Base-by-base conservation (phyloP, 768 basidiomycete species). In the Suillus sp. region DNA sequence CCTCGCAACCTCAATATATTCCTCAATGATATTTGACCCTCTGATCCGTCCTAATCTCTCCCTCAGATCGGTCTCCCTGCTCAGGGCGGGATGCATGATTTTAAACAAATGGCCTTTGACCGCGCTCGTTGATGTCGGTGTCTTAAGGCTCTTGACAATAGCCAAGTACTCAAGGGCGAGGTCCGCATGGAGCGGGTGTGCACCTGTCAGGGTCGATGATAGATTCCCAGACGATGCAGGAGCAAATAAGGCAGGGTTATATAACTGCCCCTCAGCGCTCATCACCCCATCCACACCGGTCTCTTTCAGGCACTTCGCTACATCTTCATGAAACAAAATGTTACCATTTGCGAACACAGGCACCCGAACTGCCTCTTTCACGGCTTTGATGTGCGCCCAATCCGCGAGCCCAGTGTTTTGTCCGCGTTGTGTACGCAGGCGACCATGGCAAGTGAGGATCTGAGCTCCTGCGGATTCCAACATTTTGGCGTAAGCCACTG, bases 281-380 rank as follows among this genome's bases (percentile, higher is more conserved):
- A 98, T 97, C 63, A 99, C 88, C 0, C 87, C 96, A 70, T 97
- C 95, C 7, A 87, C 90, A 16, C 95, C 93, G 0, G 97, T 99
- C 56, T 85, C 84, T 27, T 84, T 83, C 37, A 99, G 78, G 74
- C 95, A 98, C 13, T 80, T 78, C 58, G 83, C 81, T 54, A 98
- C 85, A 75, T 99, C 96, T n/a, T 86, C 82, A 50, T 90, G 84
- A 74, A 89, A 93, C 14, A 98, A 86, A 64, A 98, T 86, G 74
- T 98, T 99, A 34, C 97, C 97, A 74, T 99, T 99, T 0, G 96
- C 96, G 73, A 99, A 93, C 4, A 99, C 95, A 3, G 96, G 96
- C 0, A 99, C 85, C 0, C 86, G 86, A 42, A 99, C 93, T 1
- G 93, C 92, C 68, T 91, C 75, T 74, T 96, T 97, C 68, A 99